These are phyloP conservation scores for Naganishia onofrii DNA, from an alignment of 768 basidiomycete genomes.

Conservation along the genomic window DNA sequence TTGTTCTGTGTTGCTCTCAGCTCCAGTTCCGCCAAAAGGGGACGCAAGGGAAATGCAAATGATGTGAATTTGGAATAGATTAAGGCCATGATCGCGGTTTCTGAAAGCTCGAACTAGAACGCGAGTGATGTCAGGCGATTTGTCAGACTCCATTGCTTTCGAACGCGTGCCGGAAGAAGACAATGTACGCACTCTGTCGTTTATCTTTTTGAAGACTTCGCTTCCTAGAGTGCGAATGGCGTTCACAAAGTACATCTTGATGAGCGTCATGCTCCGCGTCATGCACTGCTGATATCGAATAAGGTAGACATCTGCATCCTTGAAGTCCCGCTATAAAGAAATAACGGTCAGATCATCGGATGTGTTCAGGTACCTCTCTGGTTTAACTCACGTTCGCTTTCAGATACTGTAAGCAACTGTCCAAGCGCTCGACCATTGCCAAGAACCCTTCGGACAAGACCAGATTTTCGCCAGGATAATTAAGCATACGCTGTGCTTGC, in stretches of 20 bases:
- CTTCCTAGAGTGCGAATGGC: conserved; percentile 72
- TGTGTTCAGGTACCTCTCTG: too few species aligned
- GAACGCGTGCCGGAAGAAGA: not conserved
- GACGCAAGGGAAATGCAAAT: conserved; percentile 68
- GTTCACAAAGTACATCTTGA: conserved; percentile 93
- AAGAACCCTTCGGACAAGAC: conserved; percentile 88
- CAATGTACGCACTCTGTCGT: conserved; percentile 63
- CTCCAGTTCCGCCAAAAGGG: conserved; percentile 81
- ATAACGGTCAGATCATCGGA: too few species aligned
- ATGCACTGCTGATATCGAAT: conserved; percentile 97
- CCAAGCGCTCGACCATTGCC: conserved; percentile 92
- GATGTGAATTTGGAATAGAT: conserved; percentile 83
- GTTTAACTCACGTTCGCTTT: conserved; percentile 69
- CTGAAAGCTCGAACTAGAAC: conserved; percentile 60
- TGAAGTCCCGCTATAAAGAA: conserved; percentile 70
- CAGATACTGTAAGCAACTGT: conserved; percentile 88
- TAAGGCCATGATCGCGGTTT: conserved; percentile 66
- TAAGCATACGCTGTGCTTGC: conserved; percentile 85
- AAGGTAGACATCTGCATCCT: conserved; percentile 90
- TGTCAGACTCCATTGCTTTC: not conserved
- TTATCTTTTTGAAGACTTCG: conserved; percentile 72
- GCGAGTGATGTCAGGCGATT: too few species aligned
- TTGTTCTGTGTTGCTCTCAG: conserved; percentile 71
- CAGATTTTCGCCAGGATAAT: conserved; percentile 85
- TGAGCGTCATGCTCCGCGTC: conserved; percentile 94